Percentiles rank a stretch among this genome's conserved stretches.
Evolutionary conservation across 768 basidiomycete species (phyloP).

Genomic region (Leucogyrophana mollusca): DNA sequence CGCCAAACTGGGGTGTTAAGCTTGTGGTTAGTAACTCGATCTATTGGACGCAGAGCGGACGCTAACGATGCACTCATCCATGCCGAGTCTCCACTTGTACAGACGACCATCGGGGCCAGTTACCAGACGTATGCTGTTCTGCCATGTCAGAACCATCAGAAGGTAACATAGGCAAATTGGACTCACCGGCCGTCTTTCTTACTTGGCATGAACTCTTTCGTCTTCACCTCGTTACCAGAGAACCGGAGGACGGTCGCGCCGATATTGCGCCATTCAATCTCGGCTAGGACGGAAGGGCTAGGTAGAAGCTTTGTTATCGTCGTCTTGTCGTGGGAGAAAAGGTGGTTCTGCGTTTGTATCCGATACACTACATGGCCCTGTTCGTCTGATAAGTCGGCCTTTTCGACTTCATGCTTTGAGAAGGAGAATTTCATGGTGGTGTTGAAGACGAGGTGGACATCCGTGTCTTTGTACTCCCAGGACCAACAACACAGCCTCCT

Average conservation of each 20-base stretch:
- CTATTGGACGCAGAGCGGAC: background rate
- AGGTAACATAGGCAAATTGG: background rate
- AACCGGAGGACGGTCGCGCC: slow-evolving; percentile 27
- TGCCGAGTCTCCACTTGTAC: slow-evolving; percentile 35
- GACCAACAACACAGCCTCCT: too few species aligned
- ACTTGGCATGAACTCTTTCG: slow-evolving; percentile 19
- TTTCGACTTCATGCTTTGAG: slow-evolving; percentile 1
- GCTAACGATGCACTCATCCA: slow-evolving; percentile 17
- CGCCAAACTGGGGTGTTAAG: too few species aligned
- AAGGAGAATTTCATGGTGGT: too few species aligned
- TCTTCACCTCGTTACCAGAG: slow-evolving; percentile 25
- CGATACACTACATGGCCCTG: slow-evolving; percentile 18
- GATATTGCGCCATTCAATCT: slow-evolving; percentile 32
- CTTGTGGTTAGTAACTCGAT: too few species aligned
- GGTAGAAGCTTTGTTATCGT: slow-evolving; percentile 18
- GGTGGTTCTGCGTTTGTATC: slow-evolving; percentile 12
- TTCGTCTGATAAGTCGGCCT: slow-evolving; percentile 16
- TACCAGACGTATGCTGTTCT: slow-evolving; percentile 29
- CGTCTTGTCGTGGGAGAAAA: slow-evolving; percentile 11
- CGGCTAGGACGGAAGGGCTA: slow-evolving; percentile 27
- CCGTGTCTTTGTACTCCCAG: too few species aligned
- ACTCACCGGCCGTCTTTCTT: slow-evolving; percentile 23
- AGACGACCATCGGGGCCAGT: slow-evolving; percentile 28
- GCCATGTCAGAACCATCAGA: background rate
- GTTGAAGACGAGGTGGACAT: too few species aligned